Evolutionary conservation across 805 yeast species (phyloP).

Genomic region (Candida sanyiensis): DNA sequence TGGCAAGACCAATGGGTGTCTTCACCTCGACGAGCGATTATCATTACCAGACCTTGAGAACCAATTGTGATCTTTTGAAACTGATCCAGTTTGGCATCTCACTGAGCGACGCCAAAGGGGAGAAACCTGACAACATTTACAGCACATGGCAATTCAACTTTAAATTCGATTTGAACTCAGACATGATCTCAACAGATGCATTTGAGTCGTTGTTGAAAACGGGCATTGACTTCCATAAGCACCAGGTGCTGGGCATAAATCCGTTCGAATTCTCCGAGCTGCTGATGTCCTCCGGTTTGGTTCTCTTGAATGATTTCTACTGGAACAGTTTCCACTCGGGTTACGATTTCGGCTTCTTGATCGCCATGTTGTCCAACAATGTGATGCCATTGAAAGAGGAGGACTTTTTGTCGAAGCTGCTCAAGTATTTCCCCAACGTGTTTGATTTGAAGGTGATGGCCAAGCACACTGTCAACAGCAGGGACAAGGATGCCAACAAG

Average conservation of each 20-base stretch:
- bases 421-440: conserved; percentile 70
- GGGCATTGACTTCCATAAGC: conserved; percentile 75
- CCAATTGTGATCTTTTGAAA: conserved; percentile 82
- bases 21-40: conserved; percentile 86
- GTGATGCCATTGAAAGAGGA: conserved; percentile 75
- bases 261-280: conserved; percentile 77
- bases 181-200: conserved; percentile 86
- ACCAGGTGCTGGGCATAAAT: conserved; percentile 72
- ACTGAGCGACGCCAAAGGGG: conserved; percentile 61
- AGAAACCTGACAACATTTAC: conserved; percentile 57
- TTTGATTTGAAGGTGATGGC: conserved; percentile 70
- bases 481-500: conserved; percentile 14
- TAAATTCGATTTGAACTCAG: conserved; percentile 64
- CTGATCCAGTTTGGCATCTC: conserved; percentile 85
- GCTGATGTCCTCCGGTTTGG: conserved; percentile 78
- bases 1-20: conserved; percentile 92
- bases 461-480: conserved; percentile 17
- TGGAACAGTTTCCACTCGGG: conserved; percentile 96
- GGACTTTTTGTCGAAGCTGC: conserved; percentile 68
- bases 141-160: conserved; percentile 98
- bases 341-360: conserved; percentile 86
- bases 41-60: conserved; percentile 91
- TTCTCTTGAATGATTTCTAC: conserved; percentile 56
- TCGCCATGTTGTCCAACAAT: conserved; percentile 69
- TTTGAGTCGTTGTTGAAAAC: conserved; percentile 72